Evolutionary conservation across 192 early-diverging fungal species (phyloP).

Genomic region (Rhizophagus sp.): DNA sequence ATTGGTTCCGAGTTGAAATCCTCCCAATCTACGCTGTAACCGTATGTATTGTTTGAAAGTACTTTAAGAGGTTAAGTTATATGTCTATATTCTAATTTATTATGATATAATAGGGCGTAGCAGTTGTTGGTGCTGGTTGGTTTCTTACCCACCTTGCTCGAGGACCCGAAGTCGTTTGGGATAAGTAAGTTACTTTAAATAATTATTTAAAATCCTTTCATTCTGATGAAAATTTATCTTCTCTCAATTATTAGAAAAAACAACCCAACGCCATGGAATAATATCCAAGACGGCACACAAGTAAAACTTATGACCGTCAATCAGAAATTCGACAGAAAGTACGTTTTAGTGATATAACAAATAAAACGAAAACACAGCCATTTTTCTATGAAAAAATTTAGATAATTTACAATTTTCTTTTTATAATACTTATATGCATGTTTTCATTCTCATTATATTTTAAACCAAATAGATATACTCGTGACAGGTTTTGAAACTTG

Average conservation of each 20-base stretch:
- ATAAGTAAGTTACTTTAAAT: conserved; percentile 37
- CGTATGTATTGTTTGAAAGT: not conserved
- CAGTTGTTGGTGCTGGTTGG: conserved; percentile 45
- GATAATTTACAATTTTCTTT: no score
- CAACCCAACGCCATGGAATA: conserved; percentile 56
- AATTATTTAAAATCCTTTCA: not conserved
- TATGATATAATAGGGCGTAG: conserved; percentile 21
- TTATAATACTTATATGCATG: no score
- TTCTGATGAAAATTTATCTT: not conserved
- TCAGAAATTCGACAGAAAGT: conserved; percentile 57
- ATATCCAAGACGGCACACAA: conserved; percentile 60
- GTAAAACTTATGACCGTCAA: conserved; percentile 59
- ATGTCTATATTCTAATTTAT: not conserved
- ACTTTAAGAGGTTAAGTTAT: no score
- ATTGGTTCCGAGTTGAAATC: conserved; percentile 61
- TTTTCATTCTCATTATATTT: no score
- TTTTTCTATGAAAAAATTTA: no score
- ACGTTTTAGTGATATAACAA: conserved; percentile 26
- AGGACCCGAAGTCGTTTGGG: conserved; percentile 64
- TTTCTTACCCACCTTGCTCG: conserved; percentile 59
- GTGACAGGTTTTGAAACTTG: conserved; percentile 39
- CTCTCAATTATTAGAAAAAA: conserved; percentile 34
- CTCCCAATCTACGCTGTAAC: conserved; percentile 57
- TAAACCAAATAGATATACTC: conserved; percentile 39
- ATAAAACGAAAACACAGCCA: not conserved